phyloP scores from a whole-genome alignment of 768 basidiomycete species.

The Dictyophora rubrovolvata region DNA sequence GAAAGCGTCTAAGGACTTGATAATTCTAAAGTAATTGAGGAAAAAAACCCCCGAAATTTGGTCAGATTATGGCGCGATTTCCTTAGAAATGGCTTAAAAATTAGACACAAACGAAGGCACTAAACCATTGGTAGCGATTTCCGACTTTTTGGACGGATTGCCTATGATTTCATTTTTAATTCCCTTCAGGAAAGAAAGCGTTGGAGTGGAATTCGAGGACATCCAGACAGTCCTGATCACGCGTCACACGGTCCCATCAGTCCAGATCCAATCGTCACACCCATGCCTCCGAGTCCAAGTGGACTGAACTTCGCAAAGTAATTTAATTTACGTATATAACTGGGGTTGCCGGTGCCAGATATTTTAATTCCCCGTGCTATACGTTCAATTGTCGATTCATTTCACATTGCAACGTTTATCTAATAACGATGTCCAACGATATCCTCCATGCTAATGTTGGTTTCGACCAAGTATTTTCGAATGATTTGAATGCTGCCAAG shows the following conservation, averaged over 20 bases:
- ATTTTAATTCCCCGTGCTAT: neutral
- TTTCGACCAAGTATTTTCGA: constrained; percentile 61
- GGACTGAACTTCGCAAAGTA: no score
- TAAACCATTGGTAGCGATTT: constrained; percentile 43
- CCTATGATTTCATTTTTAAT: constrained; percentile 73
- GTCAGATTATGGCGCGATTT: no score
- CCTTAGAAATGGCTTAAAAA: neutral
- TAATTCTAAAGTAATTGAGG: constrained; percentile 36
- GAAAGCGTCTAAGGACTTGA: constrained; percentile 45
- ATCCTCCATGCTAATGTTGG: constrained; percentile 30
- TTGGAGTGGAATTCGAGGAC: neutral
- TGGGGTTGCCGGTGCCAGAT: no score
- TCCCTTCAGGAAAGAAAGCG: constrained; percentile 39
- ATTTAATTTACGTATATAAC: no score
- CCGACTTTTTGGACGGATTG: constrained; percentile 61
- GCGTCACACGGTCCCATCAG: neutral
- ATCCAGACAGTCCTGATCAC: neutral
- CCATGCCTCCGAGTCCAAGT: neutral
- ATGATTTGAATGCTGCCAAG: constrained; percentile 49
- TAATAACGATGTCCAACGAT: neutral
- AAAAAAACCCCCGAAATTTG: neutral
- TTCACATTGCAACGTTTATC: neutral
- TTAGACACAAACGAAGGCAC: constrained; percentile 38
- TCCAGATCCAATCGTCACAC: neutral
- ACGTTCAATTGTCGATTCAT: neutral